These are phyloP conservation scores for Suhomyces anneliseae DNA, from an alignment of 1,139 yeast genomes.

Conservation along the genomic window DNA sequence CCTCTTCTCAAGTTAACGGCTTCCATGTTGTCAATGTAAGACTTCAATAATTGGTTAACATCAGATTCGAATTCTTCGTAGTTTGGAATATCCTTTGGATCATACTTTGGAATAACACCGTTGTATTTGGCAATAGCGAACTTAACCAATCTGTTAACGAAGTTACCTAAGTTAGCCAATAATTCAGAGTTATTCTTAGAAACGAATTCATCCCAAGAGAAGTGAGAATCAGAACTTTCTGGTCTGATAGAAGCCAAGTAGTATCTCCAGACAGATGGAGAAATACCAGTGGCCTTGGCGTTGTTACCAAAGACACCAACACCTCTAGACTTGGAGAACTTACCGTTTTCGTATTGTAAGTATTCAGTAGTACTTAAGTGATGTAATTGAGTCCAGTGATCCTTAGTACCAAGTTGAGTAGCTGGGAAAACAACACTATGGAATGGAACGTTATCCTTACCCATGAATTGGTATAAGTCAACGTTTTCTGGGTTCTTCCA, in stretches of 20 bases:
- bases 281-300: slow-evolving; percentile 88
- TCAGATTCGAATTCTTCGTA: slow-evolving; percentile 56
- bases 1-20: slow-evolving; percentile 82
- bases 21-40: slow-evolving; percentile 75
- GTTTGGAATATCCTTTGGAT: slow-evolving; percentile 45
- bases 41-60: slow-evolving; percentile 57
- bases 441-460: slow-evolving; percentile 98
- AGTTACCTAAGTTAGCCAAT: slow-evolving; percentile 94
- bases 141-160: slow-evolving; percentile 89
- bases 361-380: slow-evolving; percentile 95
- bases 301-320: slow-evolving; percentile 98
- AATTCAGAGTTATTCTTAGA: slow-evolving; percentile 90
- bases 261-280: slow-evolving; percentile 97
- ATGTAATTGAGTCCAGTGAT: slow-evolving; percentile 86
- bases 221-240: slow-evolving; percentile 92
- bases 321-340: slow-evolving; percentile 94
- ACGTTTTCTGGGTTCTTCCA: slow-evolving; percentile 91
- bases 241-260: slow-evolving; percentile 92
- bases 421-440: slow-evolving; percentile 98
- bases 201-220: slow-evolving; percentile 96
- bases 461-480: slow-evolving; percentile 93
- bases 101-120: slow-evolving; percentile 76
- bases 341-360: slow-evolving; percentile 95
- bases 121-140: slow-evolving; percentile 88
- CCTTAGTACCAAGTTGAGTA: slow-evolving; percentile 82